A percentile compares a stretch with the other conserved stretches of the same genome.
phyloP scores from a whole-genome alignment of 108 stramenopile genomes.

The Fistulifera solaris region DNA sequence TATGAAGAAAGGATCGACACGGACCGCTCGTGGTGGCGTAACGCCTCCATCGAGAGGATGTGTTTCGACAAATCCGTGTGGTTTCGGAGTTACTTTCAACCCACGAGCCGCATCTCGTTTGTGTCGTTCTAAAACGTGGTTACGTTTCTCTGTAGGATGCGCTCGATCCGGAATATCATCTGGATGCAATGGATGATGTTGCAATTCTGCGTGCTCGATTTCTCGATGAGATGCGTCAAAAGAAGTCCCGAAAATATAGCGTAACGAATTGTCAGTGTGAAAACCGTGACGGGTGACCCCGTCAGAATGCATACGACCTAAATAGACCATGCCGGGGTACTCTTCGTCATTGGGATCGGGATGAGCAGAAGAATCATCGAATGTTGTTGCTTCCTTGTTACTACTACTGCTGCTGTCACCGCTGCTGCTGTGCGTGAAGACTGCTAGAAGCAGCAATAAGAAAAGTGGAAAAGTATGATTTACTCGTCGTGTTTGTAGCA shows the following conservation, averaged over 20 bases:
- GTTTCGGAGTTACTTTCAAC: constrained; percentile 33
- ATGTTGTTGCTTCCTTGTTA: too few species aligned
- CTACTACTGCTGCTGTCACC: too few species aligned
- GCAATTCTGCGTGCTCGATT: constrained; percentile 56
- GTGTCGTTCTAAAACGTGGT: constrained; percentile 40
- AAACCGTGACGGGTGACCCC: constrained; percentile 30
- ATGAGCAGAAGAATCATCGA: too few species aligned
- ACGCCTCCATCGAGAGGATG: constrained; percentile 77
- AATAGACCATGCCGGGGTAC: constrained; percentile 63
- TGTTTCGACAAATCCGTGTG: constrained; percentile 63
- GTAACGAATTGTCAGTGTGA: constrained; percentile 42
- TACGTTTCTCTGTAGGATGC: neutral
- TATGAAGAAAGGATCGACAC: constrained; percentile 76
- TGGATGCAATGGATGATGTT: constrained; percentile 25
- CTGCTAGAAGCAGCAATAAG: too few species aligned
- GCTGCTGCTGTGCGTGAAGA: too few species aligned
- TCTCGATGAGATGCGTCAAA: constrained; percentile 55
- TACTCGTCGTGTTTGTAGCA: too few species aligned
- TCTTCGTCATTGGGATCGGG: constrained; percentile 81
- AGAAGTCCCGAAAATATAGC: constrained; percentile 71
- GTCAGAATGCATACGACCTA: constrained; percentile 29
- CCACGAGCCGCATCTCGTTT: constrained; percentile 29
- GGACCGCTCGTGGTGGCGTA: constrained; percentile 63
- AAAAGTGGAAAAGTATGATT: too few species aligned
- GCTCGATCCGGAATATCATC: constrained; percentile 19